These are phyloP conservation scores for Thinopyrum obtusiflorum DNA, from an alignment of 202 grass and related monocot genomes.

Conservation along the genomic window DNA sequence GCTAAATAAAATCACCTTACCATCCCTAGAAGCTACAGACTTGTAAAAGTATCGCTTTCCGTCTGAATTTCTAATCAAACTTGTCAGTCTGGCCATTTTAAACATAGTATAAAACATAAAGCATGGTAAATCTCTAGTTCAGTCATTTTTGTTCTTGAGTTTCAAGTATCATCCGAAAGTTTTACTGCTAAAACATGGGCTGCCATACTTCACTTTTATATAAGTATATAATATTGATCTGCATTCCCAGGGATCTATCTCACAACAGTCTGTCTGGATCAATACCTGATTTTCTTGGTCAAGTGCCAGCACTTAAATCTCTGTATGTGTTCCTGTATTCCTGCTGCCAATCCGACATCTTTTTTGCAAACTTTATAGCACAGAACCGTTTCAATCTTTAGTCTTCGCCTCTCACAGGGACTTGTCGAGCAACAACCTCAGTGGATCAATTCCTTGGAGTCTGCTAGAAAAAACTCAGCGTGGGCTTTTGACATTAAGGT, in stretches of 20 bases:
- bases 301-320: conserved; percentile 33
- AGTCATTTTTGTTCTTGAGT: background rate
- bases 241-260: conserved; percentile 56
- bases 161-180: background rate
- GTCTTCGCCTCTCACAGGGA: background rate
- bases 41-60: background rate
- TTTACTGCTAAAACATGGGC: background rate
- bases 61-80: conserved; percentile 3
- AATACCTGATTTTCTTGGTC: conserved; percentile 40
- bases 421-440: conserved; percentile 16
- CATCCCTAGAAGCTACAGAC: background rate
- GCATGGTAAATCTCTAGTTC: background rate
- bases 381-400: background rate
- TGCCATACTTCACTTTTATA: background rate
- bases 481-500: conserved; percentile 6
- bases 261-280: conserved; percentile 52
- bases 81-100: background rate
- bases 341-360: background rate
- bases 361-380: background rate
- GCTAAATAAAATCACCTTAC: background rate
- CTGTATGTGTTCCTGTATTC: conserved; percentile 41
- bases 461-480: background rate
- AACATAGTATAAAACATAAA: background rate
- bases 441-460: conserved; percentile 6
- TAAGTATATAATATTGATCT: background rate